Base-by-base conservation (phyloP, 78 protist genomes). In the Dictyostelium purpureum region DNA sequence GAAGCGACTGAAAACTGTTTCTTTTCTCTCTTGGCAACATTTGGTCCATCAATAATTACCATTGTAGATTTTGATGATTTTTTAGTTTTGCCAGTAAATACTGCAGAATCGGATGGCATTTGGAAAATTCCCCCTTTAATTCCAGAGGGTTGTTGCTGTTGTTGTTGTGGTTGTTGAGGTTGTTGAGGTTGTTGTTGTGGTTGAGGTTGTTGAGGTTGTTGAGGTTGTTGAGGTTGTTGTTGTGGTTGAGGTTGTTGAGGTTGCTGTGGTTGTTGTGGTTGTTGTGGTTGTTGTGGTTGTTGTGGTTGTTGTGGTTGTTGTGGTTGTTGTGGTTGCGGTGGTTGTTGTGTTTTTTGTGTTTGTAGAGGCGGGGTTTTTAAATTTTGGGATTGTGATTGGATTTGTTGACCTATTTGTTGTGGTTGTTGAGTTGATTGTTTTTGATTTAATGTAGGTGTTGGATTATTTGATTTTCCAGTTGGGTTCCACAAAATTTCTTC, bases 1-100 rank as follows among this genome's bases (percentile, higher is more conserved):
- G 87, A 87, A 11, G 49, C 28, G 3, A 80, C 90, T 37, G 85
- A 69, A 45, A 93, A 65, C 37, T 66, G 56, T 57, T 77, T 77
- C 3, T 78, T 76, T 61, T 40, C 37, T 26, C 57, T 65, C 40
- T 75, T 93, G 11, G 90, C 96, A 6, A 93, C 89, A 54, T 93
- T 93, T 31, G 96, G 96, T 35, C 96, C 96, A 56, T 93, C 96
- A 26, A 63, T 31, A 11, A 93, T 70, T n/a, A 93, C 92, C 33
- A 93, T 51, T 54, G 75, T 26, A 45, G 71, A 79, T 49, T 74
- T 71, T 45, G 63, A 59, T 35, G 63, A 33, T 43, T 76, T 93
- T 51, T 88, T 79, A 35, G 71, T 66, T 45, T 28, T 57, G 18
- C 47, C 43, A 6, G 49, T 56, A 43, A 66, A 85, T 57, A 85